Evolutionary conservation across 2,329 filamentous ascomycete species (phyloP).

Genomic region (Paecilomyces variotii): DNA sequence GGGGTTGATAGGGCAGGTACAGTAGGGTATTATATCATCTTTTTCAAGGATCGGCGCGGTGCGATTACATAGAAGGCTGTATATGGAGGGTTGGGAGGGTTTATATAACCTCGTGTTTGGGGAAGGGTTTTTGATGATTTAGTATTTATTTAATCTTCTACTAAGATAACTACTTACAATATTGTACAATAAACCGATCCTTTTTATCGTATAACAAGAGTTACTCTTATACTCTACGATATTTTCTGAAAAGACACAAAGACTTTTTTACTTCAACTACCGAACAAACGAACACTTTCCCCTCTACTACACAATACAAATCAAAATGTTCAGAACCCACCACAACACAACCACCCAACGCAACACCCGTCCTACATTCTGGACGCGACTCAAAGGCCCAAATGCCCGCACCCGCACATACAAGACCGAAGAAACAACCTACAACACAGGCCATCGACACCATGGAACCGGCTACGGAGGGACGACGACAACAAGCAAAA

Average conservation of each 20-base stretch:
- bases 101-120: too few relatives aligned
- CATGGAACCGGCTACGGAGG: not conserved
- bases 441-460: not conserved
- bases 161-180: too few relatives aligned
- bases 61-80: not conserved
- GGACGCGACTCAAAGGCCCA: slow-evolving; percentile 45
- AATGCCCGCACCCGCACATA: slow-evolving; percentile 24
- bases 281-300: not conserved
- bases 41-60: not conserved
- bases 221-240: too few relatives aligned
- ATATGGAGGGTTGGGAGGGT: not conserved
- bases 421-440: slow-evolving; percentile 17
- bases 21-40: not conserved
- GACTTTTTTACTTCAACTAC: too few relatives aligned
- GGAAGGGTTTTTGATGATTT: too few relatives aligned
- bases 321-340: slow-evolving; percentile 6
- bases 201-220: too few relatives aligned
- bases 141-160: too few relatives aligned
- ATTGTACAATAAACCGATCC: too few relatives aligned
- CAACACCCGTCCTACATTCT: slow-evolving; percentile 43
- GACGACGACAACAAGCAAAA: slow-evolving; percentile 30
- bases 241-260: too few relatives aligned
- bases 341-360: slow-evolving; percentile 26
- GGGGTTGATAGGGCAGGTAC: not conserved
- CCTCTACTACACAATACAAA: not conserved